Percentiles rank a stretch among this genome's conserved stretches.
Conservation (phyloP, 495 filamentous ascomycete genomes). For the Entonaema liquescens region DNA sequence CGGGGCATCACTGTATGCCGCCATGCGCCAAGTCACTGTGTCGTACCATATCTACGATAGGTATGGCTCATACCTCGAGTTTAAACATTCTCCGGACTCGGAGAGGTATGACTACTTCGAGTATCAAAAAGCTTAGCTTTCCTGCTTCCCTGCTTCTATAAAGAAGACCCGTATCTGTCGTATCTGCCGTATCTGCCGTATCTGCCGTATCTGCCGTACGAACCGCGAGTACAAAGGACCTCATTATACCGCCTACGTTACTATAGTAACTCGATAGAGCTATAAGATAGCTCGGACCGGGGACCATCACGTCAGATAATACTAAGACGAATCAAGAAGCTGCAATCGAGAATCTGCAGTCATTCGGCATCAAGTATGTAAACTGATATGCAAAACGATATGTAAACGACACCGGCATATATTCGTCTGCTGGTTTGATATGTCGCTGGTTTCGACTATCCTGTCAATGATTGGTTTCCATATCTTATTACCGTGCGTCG, state of each 20-base stretch:
- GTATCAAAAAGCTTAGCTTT: not conserved
- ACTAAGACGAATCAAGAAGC: slow-evolving; percentile 6
- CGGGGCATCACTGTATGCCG: slow-evolving; percentile 15
- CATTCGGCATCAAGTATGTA: slow-evolving; percentile 16
- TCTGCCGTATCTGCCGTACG: too few species aligned
- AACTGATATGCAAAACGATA: not conserved
- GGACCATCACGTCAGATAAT: slow-evolving; percentile 38
- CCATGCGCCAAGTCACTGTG: slow-evolving; percentile 19
- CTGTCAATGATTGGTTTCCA: slow-evolving; percentile 12
- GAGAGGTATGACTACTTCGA: slow-evolving; percentile 9
- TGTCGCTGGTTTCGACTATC: slow-evolving; percentile 9
- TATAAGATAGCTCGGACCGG: not conserved
- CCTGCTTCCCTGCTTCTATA: too few species aligned
- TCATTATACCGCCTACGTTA: not conserved
- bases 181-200: too few species aligned
- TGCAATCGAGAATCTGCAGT: slow-evolving; percentile 10
- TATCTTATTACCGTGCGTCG: slow-evolving; percentile 4
- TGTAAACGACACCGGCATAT: not conserved
- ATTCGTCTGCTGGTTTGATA: not conserved
- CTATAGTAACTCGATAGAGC: not conserved
- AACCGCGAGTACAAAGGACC: not conserved
- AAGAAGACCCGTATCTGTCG: not conserved
- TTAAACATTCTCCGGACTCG: slow-evolving; percentile 22
- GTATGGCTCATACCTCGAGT: slow-evolving; percentile 4
- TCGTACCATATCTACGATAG: slow-evolving; percentile 17